phyloP scores from a whole-genome alignment of 75 land plant species.

The Isoetes taiwanensis region DNA sequence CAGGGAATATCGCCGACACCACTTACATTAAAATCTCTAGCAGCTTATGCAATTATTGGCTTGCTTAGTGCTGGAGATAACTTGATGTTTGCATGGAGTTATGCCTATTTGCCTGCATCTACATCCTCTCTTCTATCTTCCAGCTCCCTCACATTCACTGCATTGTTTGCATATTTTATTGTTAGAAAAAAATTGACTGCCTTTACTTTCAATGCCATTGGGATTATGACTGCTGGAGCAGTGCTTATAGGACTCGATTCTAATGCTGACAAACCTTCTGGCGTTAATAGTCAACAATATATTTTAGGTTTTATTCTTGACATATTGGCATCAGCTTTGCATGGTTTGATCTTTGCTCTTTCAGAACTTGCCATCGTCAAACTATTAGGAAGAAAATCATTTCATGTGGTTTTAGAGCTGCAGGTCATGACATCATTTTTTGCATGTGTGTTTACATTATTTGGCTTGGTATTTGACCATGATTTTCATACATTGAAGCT shows the following conservation, averaged over 20 bases:
- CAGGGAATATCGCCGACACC: slow-evolving; percentile 36
- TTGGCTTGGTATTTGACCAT: slow-evolving; percentile 33
- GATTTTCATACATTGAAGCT: slow-evolving; percentile 45
- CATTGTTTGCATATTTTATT: slow-evolving; percentile 48
- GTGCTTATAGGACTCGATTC: slow-evolving; percentile 60
- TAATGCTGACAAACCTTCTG: slow-evolving; percentile 39
- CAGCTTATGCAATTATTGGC: slow-evolving; percentile 47
- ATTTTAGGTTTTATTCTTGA: slow-evolving; percentile 49
- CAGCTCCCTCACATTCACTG: slow-evolving; percentile 55
- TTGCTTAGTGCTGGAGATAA: slow-evolving; percentile 75
- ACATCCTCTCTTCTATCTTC: slow-evolving; percentile 62
- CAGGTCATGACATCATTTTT: slow-evolving; percentile 62
- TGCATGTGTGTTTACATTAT: slow-evolving; percentile 49
- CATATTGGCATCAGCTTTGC: slow-evolving; percentile 62
- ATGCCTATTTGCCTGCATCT: slow-evolving; percentile 67
- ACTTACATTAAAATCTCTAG: slow-evolving; percentile 25
- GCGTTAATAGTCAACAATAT: slow-evolving; percentile 31
- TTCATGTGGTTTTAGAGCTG: slow-evolving; percentile 73
- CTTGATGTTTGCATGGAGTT: slow-evolving; percentile 77
- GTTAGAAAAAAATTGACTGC: slow-evolving; percentile 50
- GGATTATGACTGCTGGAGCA: slow-evolving; percentile 52
- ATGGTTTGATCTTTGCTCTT: slow-evolving; percentile 75
- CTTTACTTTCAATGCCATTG: slow-evolving; percentile 49
- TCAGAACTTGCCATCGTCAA: slow-evolving; percentile 69
- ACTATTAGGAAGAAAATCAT: slow-evolving; percentile 51